Evolutionary conservation across 2,329 filamentous ascomycete species (phyloP), one percentile per base, ranked within the genome.

Genomic region (Pseudodiploospora longispora): DNA sequence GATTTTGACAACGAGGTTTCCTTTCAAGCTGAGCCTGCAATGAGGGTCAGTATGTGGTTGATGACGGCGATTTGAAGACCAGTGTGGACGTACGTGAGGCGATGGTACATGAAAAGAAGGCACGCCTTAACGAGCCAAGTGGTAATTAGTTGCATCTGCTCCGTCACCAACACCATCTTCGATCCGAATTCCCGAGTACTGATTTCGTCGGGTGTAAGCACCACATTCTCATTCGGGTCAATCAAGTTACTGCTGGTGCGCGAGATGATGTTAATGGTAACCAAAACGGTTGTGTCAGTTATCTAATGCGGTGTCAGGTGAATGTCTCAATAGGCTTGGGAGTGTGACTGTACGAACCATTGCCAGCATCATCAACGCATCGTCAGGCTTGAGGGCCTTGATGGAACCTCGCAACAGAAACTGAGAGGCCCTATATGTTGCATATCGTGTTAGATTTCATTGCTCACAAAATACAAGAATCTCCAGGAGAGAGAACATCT

Each of bases 91-190:
- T 43, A 72, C 63, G 74, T 76, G 47, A 80, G 62, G 37, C 75
- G 73, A 50, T 69, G 64, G 51, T 78, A 80, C 66, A 80, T 70
- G 48, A 79, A 60, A 31, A 82, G 55, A 49, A 82, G 63, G 52
- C 76, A 80, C 6, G 65, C 59, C 56, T 82, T 82, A 50, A 78
- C 66, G 0, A 65, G 59, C 71, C 75, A 81, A 30, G 75, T 74
- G 7, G 74, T 71, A 42, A 78, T 64, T 12, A 82, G 65, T 64
- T 85, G 83, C 53, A 74, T 71, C 59, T 82, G 69, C 51, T 83
- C 79, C 3, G 76, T 74, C 6, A 80, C 71, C 33, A 82, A 65
- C 1, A 82, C 78, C 64, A 78, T 72, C 66, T 83, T 83, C 38
- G 76, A 80, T 8, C 79, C 80, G 33, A 58, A 62, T 1, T 64